These are phyloP conservation scores for Phytophthora capsici DNA, from an alignment of 352 stramenopile genomes.

Conservation along the genomic window DNA sequence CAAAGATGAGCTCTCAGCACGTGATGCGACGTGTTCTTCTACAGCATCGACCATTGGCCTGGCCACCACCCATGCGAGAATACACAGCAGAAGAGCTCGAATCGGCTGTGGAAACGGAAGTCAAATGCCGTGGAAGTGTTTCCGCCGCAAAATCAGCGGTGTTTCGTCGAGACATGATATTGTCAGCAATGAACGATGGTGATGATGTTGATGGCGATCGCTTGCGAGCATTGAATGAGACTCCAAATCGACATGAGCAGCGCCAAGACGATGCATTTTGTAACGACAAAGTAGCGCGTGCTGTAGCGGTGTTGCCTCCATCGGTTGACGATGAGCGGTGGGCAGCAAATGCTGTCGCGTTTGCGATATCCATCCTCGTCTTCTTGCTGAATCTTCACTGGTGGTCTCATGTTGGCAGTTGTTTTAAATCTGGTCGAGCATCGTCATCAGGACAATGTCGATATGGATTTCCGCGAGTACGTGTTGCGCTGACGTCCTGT, in stretches of 20 bases:
- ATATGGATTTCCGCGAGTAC: neutral
- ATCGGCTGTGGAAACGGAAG: too few species aligned
- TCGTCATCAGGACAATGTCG: neutral
- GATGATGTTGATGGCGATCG: too few species aligned
- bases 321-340: too few species aligned
- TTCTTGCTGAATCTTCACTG: constrained; percentile 3
- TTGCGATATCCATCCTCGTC: neutral
- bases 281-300: neutral
- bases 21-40: too few species aligned
- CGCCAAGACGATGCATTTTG: neutral
- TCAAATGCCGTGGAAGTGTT: too few species aligned
- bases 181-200: too few species aligned
- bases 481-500: neutral
- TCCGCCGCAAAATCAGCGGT: too few species aligned
- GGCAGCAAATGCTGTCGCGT: neutral
- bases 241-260: neutral
- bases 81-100: too few species aligned
- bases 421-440: neutral
- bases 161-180: neutral
- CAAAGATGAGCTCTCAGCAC: too few species aligned
- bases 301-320: neutral
- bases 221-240: neutral
- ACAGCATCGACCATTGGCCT: too few species aligned
- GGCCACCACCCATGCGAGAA: too few species aligned
- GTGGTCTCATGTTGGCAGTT: neutral